Base-by-base conservation (phyloP, 2,329 filamentous ascomycete species). In the Alternaria sp. region DNA sequence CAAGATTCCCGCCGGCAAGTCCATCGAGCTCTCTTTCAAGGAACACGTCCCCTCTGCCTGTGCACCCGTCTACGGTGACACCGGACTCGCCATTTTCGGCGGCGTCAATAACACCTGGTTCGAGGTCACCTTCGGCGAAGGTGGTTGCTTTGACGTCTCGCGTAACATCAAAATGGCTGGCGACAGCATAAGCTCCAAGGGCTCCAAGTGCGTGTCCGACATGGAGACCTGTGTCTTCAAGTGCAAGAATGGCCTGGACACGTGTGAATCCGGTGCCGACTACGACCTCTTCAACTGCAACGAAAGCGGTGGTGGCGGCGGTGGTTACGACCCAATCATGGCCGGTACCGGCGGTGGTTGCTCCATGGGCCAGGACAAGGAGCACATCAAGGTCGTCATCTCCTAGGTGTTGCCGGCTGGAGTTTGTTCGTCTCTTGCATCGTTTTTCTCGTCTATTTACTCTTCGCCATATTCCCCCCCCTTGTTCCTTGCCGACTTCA, bases 111-210 rank as follows among this genome's bases (percentile, higher is more conserved):
- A 82, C 62, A 81, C 80, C 31, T 81, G 80, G 78, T 78, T 74
- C 52, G 80, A 82, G 72, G 78, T 76, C 54, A 81, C 74, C 55
- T 79, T 77, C 36, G 77, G 76, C 42, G n/a, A 56, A 9, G 40
- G 24, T 44, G 80, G 79, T 61, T 77, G 75, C 37, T 77, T 80
- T 56, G 77, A 82, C 62, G 72, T 82, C 52, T 80, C 78, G 37
- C 76, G 79, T 34, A 74, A 80, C 61, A 74, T 81, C 69, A 80
- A 80, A 71, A 82, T 80, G 80, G 62, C 66, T 48, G 81, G 81
- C 34, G 71, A 75, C 63, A 58, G 37, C 48, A 80, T 82, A 72
- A 69, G 65, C 51, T 71, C 77, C 54, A 74, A 76, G 51, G 72
- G 71, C 51, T 73, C 71, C 59, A 76, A 79, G 58, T 83, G 81